A percentile compares a stretch with the other conserved stretches of the same genome.
Conservation (phyloP, 1,139 yeast genomes). For the Martiniozyma asiatica region DNA sequence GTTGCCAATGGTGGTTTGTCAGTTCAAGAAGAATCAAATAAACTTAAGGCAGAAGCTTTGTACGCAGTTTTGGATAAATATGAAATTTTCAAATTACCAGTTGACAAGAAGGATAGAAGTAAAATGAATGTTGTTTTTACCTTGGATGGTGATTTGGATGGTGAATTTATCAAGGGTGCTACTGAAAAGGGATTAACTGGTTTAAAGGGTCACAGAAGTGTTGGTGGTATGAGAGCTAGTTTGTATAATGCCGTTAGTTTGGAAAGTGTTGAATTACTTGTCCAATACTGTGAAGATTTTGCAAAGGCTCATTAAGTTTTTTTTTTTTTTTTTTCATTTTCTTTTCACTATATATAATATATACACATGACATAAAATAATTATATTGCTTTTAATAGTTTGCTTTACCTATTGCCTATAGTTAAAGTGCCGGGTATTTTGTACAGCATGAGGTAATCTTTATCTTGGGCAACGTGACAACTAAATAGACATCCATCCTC, state of each 20-base stretch:
- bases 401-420: neutral
- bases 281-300: conserved; percentile 49
- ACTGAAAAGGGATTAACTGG: conserved; percentile 48
- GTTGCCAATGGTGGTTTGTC: conserved; percentile 48
- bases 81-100: conserved; percentile 53
- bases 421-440: conserved; percentile 20
- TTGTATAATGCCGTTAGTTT: conserved; percentile 76
- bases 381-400: neutral
- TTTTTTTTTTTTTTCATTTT: neutral
- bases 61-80: conserved; percentile 56
- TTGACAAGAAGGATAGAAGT: conserved; percentile 53
- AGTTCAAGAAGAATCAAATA: conserved; percentile 46
- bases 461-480: conserved; percentile 44
- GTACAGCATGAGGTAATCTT: conserved; percentile 43
- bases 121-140: conserved; percentile 92
- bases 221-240: conserved; percentile 94
- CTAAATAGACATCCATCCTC: conserved; percentile 43
- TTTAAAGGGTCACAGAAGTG: conserved; percentile 91
- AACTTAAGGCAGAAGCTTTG: conserved; percentile 19
- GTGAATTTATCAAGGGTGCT: conserved; percentile 49
- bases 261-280: conserved; percentile 50
- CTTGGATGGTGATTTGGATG: conserved; percentile 52
- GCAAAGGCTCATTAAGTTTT: conserved; percentile 29
- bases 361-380: neutral
- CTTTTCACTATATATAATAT: neutral